These are phyloP conservation scores for Aspergillus aculeatinus DNA, from an alignment of 2,329 filamentous ascomycete species.

Conservation along the genomic window DNA sequence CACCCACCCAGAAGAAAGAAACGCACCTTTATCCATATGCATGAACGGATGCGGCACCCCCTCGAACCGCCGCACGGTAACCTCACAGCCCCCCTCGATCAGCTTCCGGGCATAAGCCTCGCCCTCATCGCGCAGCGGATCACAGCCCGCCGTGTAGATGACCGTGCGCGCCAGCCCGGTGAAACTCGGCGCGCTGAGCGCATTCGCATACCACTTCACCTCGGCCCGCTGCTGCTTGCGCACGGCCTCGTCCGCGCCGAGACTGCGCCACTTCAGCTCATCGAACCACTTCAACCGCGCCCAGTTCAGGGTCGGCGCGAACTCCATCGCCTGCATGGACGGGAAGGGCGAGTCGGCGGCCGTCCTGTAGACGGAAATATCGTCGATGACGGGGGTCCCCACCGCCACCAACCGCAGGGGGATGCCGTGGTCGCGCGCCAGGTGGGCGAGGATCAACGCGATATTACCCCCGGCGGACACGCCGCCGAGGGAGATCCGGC, in stretches of 20 bases:
- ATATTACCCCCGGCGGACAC: conserved; percentile 42
- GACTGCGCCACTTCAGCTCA: conserved; percentile 32
- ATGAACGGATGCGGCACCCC: conserved; percentile 53
- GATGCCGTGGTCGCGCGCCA: conserved; percentile 42
- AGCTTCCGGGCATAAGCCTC: conserved; percentile 49
- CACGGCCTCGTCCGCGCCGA: conserved; percentile 17
- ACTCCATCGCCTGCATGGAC: conserved; percentile 45
- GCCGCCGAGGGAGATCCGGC: conserved; percentile 47
- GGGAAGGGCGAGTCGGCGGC: conserved; percentile 41
- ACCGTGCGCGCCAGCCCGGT: conserved; percentile 39
- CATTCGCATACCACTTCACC: conserved; percentile 34
- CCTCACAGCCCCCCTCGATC: conserved; percentile 47
- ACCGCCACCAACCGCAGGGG: conserved; percentile 41
- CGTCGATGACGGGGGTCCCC: conserved; percentile 45
- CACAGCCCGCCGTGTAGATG: conserved; percentile 46
- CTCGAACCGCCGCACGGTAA: conserved; percentile 47
- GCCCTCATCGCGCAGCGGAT: conserved; percentile 52
- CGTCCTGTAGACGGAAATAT: conserved; percentile 39
- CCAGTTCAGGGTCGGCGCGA: conserved; percentile 48
- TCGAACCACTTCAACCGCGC: conserved; percentile 45
- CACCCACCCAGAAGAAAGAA: not conserved
- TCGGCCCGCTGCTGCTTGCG: conserved; percentile 22
- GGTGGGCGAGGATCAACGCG: conserved; percentile 32
- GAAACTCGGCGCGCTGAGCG: conserved; percentile 39
- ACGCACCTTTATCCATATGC: conserved; percentile 45